Evolutionary conservation across 192 early-diverging fungal species (phyloP).

Genomic region (Coemansia sp.): DNA sequence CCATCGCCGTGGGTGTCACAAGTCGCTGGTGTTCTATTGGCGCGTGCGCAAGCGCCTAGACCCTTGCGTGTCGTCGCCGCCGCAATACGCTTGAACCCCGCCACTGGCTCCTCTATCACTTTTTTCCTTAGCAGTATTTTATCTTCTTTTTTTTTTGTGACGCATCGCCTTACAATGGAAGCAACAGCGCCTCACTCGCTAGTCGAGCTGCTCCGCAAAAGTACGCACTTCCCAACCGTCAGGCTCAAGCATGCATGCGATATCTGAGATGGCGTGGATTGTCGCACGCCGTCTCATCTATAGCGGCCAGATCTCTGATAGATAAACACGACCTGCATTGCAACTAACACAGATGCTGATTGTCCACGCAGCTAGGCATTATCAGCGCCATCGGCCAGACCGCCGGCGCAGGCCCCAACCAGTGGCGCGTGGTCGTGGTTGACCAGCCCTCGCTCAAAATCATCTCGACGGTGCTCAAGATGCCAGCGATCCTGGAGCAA

Average conservation of each 20-base stretch:
- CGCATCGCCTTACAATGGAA: neutral
- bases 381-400: slow-evolving; percentile 41
- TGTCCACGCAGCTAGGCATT: slow-evolving; percentile 28
- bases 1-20: no score
- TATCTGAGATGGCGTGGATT: slow-evolving; percentile 4
- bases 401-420: slow-evolving; percentile 24
- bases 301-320: neutral
- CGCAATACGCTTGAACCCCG: no score
- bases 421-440: slow-evolving; percentile 56
- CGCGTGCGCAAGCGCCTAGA: no score
- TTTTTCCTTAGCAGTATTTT: neutral
- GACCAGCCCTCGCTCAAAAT: slow-evolving; percentile 52
- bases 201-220: slow-evolving; percentile 42
- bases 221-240: slow-evolving; percentile 12
- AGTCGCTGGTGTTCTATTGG: no score
- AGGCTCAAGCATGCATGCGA: neutral
- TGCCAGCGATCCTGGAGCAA: slow-evolving; percentile 51
- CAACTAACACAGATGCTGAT: neutral
- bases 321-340: neutral
- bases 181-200: slow-evolving; percentile 22
- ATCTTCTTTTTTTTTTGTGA: neutral
- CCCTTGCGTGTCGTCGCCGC: no score
- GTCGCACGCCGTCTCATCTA: neutral
- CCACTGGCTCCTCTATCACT: neutral
- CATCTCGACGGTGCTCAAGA: slow-evolving; percentile 51